phyloP scores from a whole-genome alignment of 352 stramenopile genomes.

The Pythium graminicola region DNA sequence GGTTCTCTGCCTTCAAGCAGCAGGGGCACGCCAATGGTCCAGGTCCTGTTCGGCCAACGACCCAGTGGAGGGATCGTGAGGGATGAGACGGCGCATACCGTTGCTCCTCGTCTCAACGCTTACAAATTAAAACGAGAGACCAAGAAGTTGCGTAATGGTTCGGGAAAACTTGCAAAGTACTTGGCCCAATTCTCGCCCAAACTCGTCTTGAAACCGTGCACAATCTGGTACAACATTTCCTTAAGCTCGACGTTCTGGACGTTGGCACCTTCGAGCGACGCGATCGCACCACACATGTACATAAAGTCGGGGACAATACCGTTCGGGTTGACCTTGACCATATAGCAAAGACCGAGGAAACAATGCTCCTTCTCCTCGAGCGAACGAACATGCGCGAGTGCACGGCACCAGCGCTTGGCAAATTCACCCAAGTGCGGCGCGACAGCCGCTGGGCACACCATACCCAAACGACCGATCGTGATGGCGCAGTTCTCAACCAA shows the following conservation, averaged over 20 bases:
- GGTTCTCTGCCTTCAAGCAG: constrained; percentile 17
- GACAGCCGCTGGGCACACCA: constrained; percentile 76
- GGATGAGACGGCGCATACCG: not conserved
- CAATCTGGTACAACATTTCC: constrained; percentile 85
- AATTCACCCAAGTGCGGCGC: constrained; percentile 81
- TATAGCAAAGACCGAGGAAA: constrained; percentile 87
- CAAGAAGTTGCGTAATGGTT: constrained; percentile 74
- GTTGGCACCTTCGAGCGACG: constrained; percentile 74
- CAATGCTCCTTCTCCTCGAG: constrained; percentile 87
- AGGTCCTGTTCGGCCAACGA: no score
- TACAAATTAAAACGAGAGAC: constrained; percentile 80
- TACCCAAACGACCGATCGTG: constrained; percentile 84
- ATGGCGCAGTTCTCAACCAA: constrained; percentile 88
- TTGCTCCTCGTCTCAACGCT: constrained; percentile 1
- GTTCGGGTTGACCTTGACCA: constrained; percentile 88
- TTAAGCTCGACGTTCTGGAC: constrained; percentile 73
- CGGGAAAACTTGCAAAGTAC: constrained; percentile 82
- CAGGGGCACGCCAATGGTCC: constrained; percentile 4
- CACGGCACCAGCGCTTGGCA: constrained; percentile 84
- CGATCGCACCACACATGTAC: constrained; percentile 86
- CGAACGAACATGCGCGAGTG: constrained; percentile 76
- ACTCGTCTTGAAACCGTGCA: constrained; percentile 85
- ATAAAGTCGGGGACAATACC: constrained; percentile 85
- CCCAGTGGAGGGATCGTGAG: no score
- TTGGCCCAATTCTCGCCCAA: constrained; percentile 80